Conservation (phyloP, 805 yeast genomes). For the Wickerhamiella azymoides region DNA sequence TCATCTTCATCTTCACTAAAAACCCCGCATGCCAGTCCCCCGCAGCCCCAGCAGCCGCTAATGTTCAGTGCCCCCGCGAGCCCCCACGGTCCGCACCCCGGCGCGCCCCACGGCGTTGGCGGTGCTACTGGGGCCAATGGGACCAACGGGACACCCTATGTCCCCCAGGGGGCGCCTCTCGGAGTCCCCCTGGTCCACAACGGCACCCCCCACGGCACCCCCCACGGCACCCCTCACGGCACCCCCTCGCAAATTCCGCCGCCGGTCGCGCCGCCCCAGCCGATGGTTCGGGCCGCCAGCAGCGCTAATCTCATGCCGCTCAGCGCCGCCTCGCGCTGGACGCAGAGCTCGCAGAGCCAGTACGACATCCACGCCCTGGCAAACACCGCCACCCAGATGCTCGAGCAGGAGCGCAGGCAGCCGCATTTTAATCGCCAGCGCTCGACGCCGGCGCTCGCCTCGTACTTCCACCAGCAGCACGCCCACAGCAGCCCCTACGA, state of each 20-base stretch:
- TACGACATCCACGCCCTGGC: slow-evolving; percentile 32
- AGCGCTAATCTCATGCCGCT: not conserved
- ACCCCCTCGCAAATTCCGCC: too few species aligned
- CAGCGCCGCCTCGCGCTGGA: not conserved
- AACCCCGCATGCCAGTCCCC: slow-evolving; percentile 5
- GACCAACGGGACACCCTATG: not conserved
- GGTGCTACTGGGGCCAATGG: too few species aligned
- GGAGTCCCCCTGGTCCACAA: not conserved
- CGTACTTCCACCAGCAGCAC: slow-evolving; percentile 7
- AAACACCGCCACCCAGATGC: slow-evolving; percentile 32
- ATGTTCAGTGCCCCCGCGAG: slow-evolving; percentile 7
- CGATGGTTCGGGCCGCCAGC: not conserved
- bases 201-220: too few species aligned
- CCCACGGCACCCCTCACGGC: too few species aligned
- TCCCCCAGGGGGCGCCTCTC: not conserved
- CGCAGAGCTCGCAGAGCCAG: slow-evolving; percentile 11
- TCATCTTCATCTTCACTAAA: not conserved
- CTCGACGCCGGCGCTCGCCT: slow-evolving; percentile 9
- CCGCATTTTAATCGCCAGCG: slow-evolving; percentile 6
- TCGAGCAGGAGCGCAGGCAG: slow-evolving; percentile 26
- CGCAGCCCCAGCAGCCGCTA: not conserved
- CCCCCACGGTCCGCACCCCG: slow-evolving; percentile 1
- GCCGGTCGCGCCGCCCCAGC: not conserved
- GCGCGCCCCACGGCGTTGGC: too few species aligned
- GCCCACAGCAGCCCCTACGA: slow-evolving; percentile 9